Evolutionary conservation across 192 early-diverging fungal genomes (phyloP).

Genomic region (Glomus cerebriforme): DNA sequence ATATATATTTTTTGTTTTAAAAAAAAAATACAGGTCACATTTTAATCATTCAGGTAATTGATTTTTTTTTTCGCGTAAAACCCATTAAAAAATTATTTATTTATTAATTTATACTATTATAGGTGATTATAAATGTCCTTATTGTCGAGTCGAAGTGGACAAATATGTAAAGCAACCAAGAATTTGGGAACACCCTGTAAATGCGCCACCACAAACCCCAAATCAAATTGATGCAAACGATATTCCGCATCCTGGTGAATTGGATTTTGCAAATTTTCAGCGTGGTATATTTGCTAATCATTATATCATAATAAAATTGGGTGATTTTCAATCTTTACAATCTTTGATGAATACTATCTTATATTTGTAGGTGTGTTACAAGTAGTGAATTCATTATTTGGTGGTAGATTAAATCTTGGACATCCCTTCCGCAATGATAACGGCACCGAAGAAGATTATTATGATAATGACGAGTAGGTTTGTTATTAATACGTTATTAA

Average conservation of each 20-base stretch:
- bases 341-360: no score
- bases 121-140: conserved; percentile 26
- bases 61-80: not conserved
- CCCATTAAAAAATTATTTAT: not conserved
- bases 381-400: conserved; percentile 13
- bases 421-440: conserved; percentile 23
- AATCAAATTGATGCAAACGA: conserved; percentile 5
- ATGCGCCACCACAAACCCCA: not conserved
- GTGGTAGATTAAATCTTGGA: conserved; percentile 22
- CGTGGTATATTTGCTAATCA: conserved; percentile 6
- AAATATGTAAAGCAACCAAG: conserved; percentile 7
- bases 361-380: conserved; percentile 11
- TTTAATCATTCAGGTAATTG: conserved; percentile 15
- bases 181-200: conserved; percentile 2
- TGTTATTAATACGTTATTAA: not conserved
- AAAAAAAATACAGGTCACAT: not conserved
- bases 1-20: not conserved
- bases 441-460: conserved; percentile 14
- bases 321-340: no score
- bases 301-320: not conserved
- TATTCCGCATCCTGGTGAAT: conserved; percentile 18
- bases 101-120: not conserved
- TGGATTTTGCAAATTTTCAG: conserved; percentile 23
- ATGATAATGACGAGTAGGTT: not conserved
- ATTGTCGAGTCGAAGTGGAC: conserved; percentile 18